Percentiles rank a stretch among this genome's conserved stretches.
These are phyloP conservation scores for Leccinum rimulosum DNA, from an alignment of 768 basidiomycete species.

Conservation along the genomic window DNA sequence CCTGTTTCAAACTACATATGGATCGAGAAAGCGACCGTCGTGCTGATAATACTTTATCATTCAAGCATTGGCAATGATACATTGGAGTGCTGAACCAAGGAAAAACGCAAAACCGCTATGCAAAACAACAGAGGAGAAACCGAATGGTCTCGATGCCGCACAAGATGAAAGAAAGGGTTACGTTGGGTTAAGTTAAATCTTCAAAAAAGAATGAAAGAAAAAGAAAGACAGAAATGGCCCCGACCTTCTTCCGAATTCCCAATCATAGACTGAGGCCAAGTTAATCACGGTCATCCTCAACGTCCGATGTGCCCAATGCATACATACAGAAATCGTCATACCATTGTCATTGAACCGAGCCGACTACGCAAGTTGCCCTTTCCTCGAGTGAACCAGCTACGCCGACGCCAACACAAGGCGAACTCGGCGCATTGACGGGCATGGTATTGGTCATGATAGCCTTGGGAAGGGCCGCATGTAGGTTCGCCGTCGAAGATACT, in stretches of 20 bases:
- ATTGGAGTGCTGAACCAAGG: constrained; percentile 21
- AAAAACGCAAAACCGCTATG: constrained; percentile 15
- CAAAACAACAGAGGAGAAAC: constrained; percentile 25
- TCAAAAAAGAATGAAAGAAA: background rate
- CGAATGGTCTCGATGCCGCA: constrained; percentile 5
- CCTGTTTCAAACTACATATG: constrained; percentile 15
- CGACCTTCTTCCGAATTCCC: background rate
- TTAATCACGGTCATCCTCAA: background rate
- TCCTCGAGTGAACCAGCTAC: constrained; percentile 4
- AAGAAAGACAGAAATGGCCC: background rate
- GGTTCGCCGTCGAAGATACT: constrained; percentile 21
- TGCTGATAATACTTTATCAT: constrained; percentile 20
- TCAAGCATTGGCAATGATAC: constrained; percentile 20
- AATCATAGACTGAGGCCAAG: background rate
- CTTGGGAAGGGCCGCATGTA: constrained; percentile 20
- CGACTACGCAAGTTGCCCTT: background rate
- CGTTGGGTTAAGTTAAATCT: constrained; percentile 7
- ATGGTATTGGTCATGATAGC: constrained; percentile 9
- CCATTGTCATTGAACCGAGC: constrained; percentile 18
- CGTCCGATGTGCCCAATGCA: background rate
- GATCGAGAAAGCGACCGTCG: constrained; percentile 6
- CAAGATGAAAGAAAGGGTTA: constrained; percentile 4
- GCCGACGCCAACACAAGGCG: constrained; percentile 6
- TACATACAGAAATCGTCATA: background rate
- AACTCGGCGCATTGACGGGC: constrained; percentile 3